A percentile compares a stretch with the other conserved stretches of the same genome.
Evolutionary conservation across 176 grass and related monocot species (phyloP).

Genomic region (barley (Hordeum vulgare)): DNA sequence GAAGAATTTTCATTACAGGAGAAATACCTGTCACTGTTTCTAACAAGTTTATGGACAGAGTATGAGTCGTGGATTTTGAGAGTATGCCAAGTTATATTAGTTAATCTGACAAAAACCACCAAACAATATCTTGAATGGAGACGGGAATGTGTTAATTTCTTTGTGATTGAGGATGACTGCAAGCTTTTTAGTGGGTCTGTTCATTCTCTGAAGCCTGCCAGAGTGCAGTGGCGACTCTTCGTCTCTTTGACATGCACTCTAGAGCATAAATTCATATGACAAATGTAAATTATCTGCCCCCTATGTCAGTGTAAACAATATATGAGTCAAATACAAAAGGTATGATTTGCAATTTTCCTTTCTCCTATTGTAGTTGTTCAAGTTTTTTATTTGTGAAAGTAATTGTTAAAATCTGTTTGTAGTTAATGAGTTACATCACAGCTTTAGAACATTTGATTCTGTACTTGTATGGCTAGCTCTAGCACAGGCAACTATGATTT

Average conservation of each 20-base stretch:
- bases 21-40: not conserved
- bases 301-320: slow-evolving; percentile 11
- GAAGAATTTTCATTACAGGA: not conserved
- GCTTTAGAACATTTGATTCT: not conserved
- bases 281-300: slow-evolving; percentile 13
- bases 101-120: not conserved
- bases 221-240: not conserved
- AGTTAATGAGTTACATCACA: not conserved
- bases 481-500: not conserved
- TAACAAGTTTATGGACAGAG: not conserved
- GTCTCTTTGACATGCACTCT: not conserved
- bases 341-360: slow-evolving; percentile 9
- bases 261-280: not conserved
- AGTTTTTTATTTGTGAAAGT: not conserved
- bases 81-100: slow-evolving; percentile 13
- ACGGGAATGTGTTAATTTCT: not conserved
- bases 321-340: not conserved
- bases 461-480: slow-evolving; percentile 1
- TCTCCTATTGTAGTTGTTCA: not conserved
- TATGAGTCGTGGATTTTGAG: slow-evolving; percentile 1
- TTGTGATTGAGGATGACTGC: not conserved
- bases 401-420: not conserved
- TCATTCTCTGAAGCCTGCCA: slow-evolving; percentile 15
- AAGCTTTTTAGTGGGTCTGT: not conserved
- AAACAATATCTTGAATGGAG: not conserved